These are phyloP conservation scores for Venturia effusa DNA, from an alignment of 2,329 filamentous ascomycete species.

Conservation along the genomic window DNA sequence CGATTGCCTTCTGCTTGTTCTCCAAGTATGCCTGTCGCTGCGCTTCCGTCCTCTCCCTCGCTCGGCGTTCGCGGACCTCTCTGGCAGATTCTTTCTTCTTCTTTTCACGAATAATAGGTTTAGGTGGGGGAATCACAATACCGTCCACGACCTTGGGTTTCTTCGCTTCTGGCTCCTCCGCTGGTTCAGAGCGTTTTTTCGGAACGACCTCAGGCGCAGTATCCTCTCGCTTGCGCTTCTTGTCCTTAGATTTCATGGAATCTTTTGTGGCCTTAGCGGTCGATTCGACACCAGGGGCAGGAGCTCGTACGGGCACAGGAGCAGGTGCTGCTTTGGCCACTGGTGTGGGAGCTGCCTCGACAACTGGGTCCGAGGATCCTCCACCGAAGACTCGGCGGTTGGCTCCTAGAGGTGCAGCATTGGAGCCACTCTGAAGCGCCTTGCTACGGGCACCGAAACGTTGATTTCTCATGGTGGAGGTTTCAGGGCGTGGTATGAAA, in stretches of 20 bases:
- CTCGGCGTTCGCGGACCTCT: background rate
- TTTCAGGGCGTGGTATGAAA: background rate
- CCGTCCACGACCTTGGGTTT: conserved; percentile 6
- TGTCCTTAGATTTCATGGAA: conserved; percentile 1
- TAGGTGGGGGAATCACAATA: background rate
- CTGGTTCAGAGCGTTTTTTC: background rate
- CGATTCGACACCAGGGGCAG: background rate
- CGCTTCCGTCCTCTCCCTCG: background rate
- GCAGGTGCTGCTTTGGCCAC: background rate
- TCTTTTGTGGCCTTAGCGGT: conserved; percentile 1
- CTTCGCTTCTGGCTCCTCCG: background rate
- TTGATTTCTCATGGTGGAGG: background rate
- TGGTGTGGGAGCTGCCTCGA: background rate
- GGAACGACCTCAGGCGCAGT: background rate
- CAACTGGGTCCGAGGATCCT: background rate
- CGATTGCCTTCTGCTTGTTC: background rate
- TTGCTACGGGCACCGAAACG: background rate
- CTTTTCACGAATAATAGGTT: background rate
- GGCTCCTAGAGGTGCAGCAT: background rate
- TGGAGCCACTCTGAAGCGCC: background rate
- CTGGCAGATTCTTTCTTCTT: conserved; percentile 5
- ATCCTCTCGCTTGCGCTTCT: conserved; percentile 11
- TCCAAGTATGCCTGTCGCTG: background rate
- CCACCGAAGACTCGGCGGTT: conserved; percentile 2
- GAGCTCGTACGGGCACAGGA: background rate